These are phyloP conservation scores for Diaporthe sp. DNA, from an alignment of 2,329 filamentous ascomycete species.

Conservation along the genomic window DNA sequence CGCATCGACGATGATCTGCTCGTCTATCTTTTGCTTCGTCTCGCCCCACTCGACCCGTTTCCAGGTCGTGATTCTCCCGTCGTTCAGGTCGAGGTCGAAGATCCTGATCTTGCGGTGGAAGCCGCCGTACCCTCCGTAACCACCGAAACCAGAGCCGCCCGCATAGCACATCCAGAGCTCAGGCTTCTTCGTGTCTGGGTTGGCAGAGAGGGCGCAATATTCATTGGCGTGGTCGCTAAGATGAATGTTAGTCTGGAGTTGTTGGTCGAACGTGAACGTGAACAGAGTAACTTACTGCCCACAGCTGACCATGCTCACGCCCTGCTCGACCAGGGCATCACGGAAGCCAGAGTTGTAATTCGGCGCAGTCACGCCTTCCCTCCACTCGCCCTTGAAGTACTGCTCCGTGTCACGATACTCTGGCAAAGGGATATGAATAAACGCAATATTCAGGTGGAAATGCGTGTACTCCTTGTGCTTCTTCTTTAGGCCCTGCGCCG, in stretches of 20 bases:
- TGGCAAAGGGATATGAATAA: constrained; percentile 96
- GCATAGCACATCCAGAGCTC: constrained; percentile 98
- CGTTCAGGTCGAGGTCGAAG: constrained; percentile 94
- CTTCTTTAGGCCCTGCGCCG: constrained; percentile 79
- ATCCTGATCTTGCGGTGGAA: constrained; percentile 88
- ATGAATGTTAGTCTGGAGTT: constrained; percentile 44
- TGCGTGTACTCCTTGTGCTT: constrained; percentile 88
- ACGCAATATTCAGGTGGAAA: constrained; percentile 94
- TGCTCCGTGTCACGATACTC: constrained; percentile 81
- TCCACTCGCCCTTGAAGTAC: constrained; percentile 78
- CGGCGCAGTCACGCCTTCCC: constrained; percentile 89
- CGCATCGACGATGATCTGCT: constrained; percentile 76
- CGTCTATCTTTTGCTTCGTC: constrained; percentile 66
- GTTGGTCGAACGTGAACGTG: not conserved
- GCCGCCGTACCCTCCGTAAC: constrained; percentile 91
- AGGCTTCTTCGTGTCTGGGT: constrained; percentile 68
- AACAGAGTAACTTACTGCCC: constrained; percentile 76
- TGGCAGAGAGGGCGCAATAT: constrained; percentile 83
- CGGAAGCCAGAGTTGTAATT: constrained; percentile 93
- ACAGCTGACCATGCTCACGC: constrained; percentile 88
- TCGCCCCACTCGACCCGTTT: constrained; percentile 85
- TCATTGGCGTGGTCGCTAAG: constrained; percentile 93
- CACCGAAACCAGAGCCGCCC: constrained; percentile 91
- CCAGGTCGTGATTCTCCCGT: constrained; percentile 90
- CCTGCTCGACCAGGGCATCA: constrained; percentile 88